Conservation (phyloP, 768 basidiomycete genomes). For the Tricholomella constricta region DNA sequence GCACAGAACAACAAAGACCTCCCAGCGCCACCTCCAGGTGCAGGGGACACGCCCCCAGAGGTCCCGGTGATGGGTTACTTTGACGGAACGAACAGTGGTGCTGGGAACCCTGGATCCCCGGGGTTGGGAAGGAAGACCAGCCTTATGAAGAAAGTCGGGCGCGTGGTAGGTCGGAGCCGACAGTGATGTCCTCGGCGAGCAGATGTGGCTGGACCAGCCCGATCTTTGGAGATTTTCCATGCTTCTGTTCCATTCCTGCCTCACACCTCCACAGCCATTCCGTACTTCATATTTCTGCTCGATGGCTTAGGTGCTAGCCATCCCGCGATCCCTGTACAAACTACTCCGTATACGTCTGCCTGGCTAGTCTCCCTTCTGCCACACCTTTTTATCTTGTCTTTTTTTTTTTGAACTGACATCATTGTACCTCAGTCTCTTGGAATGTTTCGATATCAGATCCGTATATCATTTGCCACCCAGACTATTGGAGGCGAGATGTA, state of each 20-base stretch:
- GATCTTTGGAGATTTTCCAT: not conserved
- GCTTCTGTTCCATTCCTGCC: not conserved
- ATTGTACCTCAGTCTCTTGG: constrained; percentile 15
- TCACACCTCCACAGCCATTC: not conserved
- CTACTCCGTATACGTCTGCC: constrained; percentile 3
- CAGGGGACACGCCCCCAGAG: constrained; percentile 24
- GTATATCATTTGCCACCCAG: constrained; percentile 8
- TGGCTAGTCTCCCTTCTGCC: not conserved
- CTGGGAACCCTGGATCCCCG: constrained; percentile 29
- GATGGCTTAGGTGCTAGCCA: not conserved
- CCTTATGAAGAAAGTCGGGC: constrained; percentile 78
- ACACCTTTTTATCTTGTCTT: constrained; percentile 6
- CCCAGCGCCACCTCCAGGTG: constrained; percentile 41
- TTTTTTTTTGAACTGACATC: constrained; percentile 19
- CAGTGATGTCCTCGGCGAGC: constrained; percentile 19
- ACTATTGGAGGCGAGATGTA: constrained; percentile 13
- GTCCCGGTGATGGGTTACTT: constrained; percentile 55
- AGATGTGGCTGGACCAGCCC: not conserved
- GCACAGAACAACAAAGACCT: constrained; percentile 59
- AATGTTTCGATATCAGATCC: constrained; percentile 22
- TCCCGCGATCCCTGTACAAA: constrained; percentile 8
- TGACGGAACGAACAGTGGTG: constrained; percentile 37
- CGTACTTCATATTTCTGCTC: not conserved
- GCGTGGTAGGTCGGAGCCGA: constrained; percentile 63
- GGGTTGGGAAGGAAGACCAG: constrained; percentile 73